Evolutionary conservation across 2,329 filamentous ascomycete genomes (phyloP).

Genomic region (Conoideocrella luteorostrata): DNA sequence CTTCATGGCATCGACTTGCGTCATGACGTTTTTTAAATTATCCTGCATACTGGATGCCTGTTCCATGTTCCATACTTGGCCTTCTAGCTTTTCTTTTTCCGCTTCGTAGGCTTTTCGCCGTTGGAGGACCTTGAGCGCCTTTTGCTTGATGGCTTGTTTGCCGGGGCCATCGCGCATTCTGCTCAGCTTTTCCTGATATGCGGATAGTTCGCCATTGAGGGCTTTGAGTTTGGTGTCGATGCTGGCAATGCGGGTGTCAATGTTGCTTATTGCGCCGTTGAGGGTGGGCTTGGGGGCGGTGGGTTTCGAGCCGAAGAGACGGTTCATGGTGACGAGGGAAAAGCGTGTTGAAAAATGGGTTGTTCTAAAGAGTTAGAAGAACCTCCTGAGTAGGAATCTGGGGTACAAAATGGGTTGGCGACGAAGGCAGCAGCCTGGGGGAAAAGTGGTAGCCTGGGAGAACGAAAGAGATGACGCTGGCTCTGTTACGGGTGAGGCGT

Average conservation of each 20-base stretch:
- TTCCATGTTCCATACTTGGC: constrained; percentile 98
- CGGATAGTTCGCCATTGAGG: constrained; percentile 81
- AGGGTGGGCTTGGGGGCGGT: constrained; percentile 86
- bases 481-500: too few species aligned
- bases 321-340: constrained; percentile 64
- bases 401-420: background rate
- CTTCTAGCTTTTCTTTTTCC: constrained; percentile 87
- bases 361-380: too few species aligned
- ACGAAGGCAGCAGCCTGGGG: background rate
- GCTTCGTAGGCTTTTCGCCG: constrained; percentile 90
- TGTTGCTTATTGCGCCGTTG: constrained; percentile 73
- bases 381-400: too few species aligned
- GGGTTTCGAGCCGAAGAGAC: constrained; percentile 85
- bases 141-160: constrained; percentile 86
- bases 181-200: constrained; percentile 78
- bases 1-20: constrained; percentile 95
- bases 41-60: constrained; percentile 98
- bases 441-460: background rate
- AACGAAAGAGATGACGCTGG: background rate
- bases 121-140: constrained; percentile 89
- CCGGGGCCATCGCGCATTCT: constrained; percentile 96
- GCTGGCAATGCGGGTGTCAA: constrained; percentile 75
- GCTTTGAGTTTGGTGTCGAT: constrained; percentile 94
- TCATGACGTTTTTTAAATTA: constrained; percentile 97
- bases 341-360: background rate